Base-by-base conservation (phyloP, 768 basidiomycete genomes). In the Podaxis pistillaris region DNA sequence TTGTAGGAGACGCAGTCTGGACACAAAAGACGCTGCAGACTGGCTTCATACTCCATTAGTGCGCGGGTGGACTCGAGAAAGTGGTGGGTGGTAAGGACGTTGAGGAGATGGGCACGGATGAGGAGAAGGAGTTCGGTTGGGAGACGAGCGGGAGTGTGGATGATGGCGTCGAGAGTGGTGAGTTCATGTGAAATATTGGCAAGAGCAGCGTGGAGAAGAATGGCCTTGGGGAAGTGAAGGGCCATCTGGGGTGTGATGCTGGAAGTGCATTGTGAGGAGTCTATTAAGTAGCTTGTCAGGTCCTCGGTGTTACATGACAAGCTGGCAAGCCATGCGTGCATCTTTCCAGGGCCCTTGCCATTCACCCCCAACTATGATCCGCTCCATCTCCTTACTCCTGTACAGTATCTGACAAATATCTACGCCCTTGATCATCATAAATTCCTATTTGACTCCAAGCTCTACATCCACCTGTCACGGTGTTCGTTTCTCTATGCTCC, bases 41-140 rank as follows among this genome's bases (percentile, higher is more conserved):
- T 74, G 22, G 67, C 63, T 64, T 82, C 80, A 65, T 83, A 82
- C 19, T 66, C 66, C 22, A 68, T 65, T 50, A 86, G 76, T 47
- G 81, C 80, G 26, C 70, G 63, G 19, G 75, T 70, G 30, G 85
- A 84, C 37, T 75, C 73, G 50, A 67, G 66, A 63, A 82, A 72
- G 63, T 82, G 77, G 26, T 78, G 70, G 26, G 68, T 67, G 17
- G 81, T 79, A 64, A 85, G 70, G 24, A 72, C 58, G 5, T 78
- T 75, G 60, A 82, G 73, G 38, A 87, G 76, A 50, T 80, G 74
- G 17, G 72, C 71, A 50, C 86, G 83, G 63, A 87, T 80, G 66
- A 79, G 66, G 40, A 84, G 75, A 47, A 86, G 76, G n/a, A 86
- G 65, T 64, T 87, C 86, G 22, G 78, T 66, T 15, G 86, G 86